phyloP scores from a whole-genome alignment of 345 rosid species.

The Gossypium anomalum region DNA sequence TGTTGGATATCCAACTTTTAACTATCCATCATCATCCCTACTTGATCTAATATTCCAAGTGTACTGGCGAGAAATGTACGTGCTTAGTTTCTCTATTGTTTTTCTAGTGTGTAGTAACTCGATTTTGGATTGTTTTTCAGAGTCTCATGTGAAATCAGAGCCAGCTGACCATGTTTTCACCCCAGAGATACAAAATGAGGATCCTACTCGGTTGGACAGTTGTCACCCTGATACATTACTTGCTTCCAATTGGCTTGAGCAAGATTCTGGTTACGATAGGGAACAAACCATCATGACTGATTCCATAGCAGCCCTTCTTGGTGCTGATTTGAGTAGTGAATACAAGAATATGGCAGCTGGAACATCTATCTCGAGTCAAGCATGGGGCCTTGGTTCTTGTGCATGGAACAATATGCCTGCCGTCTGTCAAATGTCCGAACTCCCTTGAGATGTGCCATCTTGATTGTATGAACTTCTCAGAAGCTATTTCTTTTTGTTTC shows the following conservation, averaged over 20 bases:
- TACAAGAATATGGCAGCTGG: slow-evolving; percentile 53
- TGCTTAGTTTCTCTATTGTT: not conserved
- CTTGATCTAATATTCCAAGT: not conserved
- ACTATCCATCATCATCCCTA: not conserved
- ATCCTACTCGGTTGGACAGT: slow-evolving; percentile 26
- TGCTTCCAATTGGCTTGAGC: slow-evolving; percentile 74
- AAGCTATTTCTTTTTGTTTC: not conserved
- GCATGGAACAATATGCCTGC: slow-evolving; percentile 88
- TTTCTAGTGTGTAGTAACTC: not conserved
- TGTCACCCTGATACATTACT: slow-evolving; percentile 59
- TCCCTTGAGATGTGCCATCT: slow-evolving; percentile 33
- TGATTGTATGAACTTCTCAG: slow-evolving; percentile 9
- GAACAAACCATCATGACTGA: slow-evolving; percentile 53
- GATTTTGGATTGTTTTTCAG: slow-evolving; percentile 29
- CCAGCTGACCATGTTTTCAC: slow-evolving; percentile 34
- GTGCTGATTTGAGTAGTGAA: slow-evolving; percentile 62
- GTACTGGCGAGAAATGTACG: not conserved
- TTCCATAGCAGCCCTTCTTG: slow-evolving; percentile 60
- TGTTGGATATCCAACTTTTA: not conserved
- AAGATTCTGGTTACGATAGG: slow-evolving; percentile 43
- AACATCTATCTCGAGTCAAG: slow-evolving; percentile 41
- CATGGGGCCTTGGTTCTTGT: slow-evolving; percentile 62
- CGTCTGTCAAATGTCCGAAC: slow-evolving; percentile 63
- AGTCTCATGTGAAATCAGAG: slow-evolving; percentile 41
- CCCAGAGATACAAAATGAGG: slow-evolving; percentile 35